Conservation (phyloP, 345 rosid genomes). For the Lepidium didymum region DNA sequence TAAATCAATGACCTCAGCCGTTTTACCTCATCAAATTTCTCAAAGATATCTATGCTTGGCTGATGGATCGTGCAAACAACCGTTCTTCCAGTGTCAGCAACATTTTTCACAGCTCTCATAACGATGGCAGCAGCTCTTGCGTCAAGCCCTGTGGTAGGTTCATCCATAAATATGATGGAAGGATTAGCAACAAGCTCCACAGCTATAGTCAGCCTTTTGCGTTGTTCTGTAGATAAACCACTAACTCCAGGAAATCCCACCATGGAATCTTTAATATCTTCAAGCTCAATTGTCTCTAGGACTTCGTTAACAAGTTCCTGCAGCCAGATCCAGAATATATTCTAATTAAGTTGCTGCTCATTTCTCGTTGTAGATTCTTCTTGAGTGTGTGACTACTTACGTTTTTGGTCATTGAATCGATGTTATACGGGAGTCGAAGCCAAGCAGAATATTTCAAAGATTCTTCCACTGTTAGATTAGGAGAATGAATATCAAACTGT, state of each 20-base stretch:
- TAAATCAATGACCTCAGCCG: neutral
- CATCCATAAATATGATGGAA: constrained; percentile 48
- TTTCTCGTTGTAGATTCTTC: neutral
- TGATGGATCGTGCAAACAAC: constrained; percentile 53
- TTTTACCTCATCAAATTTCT: constrained; percentile 45
- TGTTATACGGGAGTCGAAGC: constrained; percentile 39
- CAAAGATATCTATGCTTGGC: constrained; percentile 46
- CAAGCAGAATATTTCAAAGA: constrained; percentile 54
- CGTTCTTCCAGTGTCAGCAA: constrained; percentile 42
- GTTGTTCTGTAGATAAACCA: constrained; percentile 48
- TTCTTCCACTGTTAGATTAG: constrained; percentile 53
- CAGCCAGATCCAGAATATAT: neutral
- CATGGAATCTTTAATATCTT: constrained; percentile 34
- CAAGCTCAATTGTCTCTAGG: constrained; percentile 41
- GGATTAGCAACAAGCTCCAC: constrained; percentile 53
- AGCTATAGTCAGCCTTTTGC: constrained; percentile 44
- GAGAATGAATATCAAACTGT: constrained; percentile 61
- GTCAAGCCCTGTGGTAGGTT: constrained; percentile 48
- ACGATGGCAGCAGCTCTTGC: constrained; percentile 58
- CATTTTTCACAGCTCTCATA: constrained; percentile 47
- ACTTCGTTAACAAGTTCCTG: constrained; percentile 40
- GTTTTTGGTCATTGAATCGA: constrained; percentile 26
- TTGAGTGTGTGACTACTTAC: constrained; percentile 18
- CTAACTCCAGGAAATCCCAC: constrained; percentile 37
- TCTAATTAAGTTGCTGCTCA: neutral